Evolutionary conservation across 176 grass and related monocot species (phyloP), one percentile per base, ranked within the genome.

Genomic region (Triticum timopheevii): DNA sequence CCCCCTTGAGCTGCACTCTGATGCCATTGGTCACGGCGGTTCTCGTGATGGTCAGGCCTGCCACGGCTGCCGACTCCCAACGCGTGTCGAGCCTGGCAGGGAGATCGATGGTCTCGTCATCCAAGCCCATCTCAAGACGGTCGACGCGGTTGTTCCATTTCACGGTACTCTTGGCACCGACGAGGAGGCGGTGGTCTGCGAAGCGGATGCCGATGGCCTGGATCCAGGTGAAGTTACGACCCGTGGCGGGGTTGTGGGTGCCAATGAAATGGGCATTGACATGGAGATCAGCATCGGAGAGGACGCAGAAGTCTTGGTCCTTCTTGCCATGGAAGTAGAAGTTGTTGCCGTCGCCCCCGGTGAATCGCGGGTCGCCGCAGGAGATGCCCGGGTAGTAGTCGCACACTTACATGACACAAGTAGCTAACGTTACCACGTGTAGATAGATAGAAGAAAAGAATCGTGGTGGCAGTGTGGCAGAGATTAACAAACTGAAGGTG

Each of bases 231-330:
- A 92, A 89, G 83, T 92, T 83, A 2, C 82, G 90, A 10, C 0
- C 65, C 19, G 44, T 86, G 78, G 22, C 27, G 0, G 87, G 50
- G 79, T 89, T 81, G 33, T 84, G 78, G 8, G 38, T 89, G 44
- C 90, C 90, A 75, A 92, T 88, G 82, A 91, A 82, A 62, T 91
- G 90, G 0, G 82, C 86, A 49, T 91, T 91, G 72, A 91, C 77
- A 49, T 91, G 86, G 28, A 91, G 77, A 24, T 65, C 20, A 30
- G 62, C 10, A 50, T 92, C 87, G 20, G 87, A 86, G 74, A 89
- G 3, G n/a, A 89, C 13, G 22, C 90, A 92, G 25, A 92, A 92
- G 59, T 92, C 87, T 6, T 64, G 13, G 44, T 89, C 87, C 83
- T 80, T 86, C 22, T 75, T 69, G 31, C 79, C 73, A 19, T 92